phyloP scores from a whole-genome alignment of 2,329 filamentous ascomycete genomes.

The Colletotrichum sublineola region DNA sequence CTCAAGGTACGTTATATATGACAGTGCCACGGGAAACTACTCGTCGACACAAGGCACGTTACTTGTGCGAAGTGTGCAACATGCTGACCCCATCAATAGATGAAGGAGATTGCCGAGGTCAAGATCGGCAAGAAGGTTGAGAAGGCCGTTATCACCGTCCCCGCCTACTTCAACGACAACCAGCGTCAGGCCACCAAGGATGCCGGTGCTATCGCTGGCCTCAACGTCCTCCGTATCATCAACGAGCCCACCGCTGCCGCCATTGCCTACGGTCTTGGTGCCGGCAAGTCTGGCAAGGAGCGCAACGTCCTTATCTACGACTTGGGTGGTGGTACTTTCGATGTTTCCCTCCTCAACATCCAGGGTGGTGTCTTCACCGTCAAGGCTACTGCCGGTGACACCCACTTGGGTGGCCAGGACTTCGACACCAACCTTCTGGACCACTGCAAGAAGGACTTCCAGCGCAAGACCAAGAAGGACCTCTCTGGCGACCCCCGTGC shows the following conservation, averaged over 20 bases:
- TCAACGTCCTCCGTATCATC: slow-evolving; percentile 99
- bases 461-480: slow-evolving; percentile 83
- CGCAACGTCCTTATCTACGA: slow-evolving; percentile 99
- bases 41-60: neutral
- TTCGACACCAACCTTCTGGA: slow-evolving; percentile 97
- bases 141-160: slow-evolving; percentile 99
- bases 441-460: slow-evolving; percentile 97
- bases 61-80: neutral
- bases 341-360: slow-evolving; percentile 99
- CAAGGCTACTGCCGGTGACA: slow-evolving; percentile 98
- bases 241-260: slow-evolving; percentile 99
- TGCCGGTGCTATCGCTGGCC: slow-evolving; percentile 94
- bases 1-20: slow-evolving; percentile 78
- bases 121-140: slow-evolving; percentile 99
- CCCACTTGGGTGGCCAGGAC: slow-evolving; percentile 94
- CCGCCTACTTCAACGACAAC: slow-evolving; percentile 99
- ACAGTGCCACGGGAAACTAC: neutral
- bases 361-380: slow-evolving; percentile 99
- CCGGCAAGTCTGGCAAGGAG: slow-evolving; percentile 96
- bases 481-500: slow-evolving; percentile 88
- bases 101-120: slow-evolving; percentile 98
- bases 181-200: slow-evolving; percentile 99
- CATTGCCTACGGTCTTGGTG: slow-evolving; percentile 97
- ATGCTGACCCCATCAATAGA: slow-evolving; percentile 65
- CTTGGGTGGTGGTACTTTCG: slow-evolving; percentile 99